These are phyloP conservation scores for Arctium lappa DNA, from an alignment of 129 eudicot species.

Conservation along the genomic window DNA sequence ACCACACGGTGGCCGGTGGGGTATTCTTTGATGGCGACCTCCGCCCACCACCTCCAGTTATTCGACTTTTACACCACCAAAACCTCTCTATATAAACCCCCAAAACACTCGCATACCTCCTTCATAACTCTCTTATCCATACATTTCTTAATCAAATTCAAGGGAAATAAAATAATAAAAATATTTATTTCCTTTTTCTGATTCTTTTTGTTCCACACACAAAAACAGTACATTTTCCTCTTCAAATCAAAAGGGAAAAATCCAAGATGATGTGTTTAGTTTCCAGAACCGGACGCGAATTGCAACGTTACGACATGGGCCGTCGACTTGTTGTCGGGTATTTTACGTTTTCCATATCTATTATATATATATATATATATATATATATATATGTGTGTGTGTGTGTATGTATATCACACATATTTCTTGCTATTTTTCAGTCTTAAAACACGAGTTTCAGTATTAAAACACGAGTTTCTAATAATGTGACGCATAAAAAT, in stretches of 20 bases:
- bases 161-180: neutral
- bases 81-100: constrained; percentile 19
- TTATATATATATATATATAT: neutral
- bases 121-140: constrained; percentile 25
- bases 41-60: constrained; percentile 34
- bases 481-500: neutral
- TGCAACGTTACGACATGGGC: constrained; percentile 73
- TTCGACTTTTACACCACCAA: constrained; percentile 19
- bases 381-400: too few relatives aligned
- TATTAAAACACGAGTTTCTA: neutral
- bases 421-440: neutral
- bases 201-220: neutral
- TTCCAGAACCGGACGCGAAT: constrained; percentile 74
- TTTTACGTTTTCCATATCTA: neutral
- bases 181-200: neutral
- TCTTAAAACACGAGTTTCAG: neutral
- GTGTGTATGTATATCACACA: too few relatives aligned
- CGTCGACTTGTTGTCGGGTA: constrained; percentile 86
- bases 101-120: constrained; percentile 10
- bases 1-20: constrained; percentile 26
- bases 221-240: neutral
- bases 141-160: neutral
- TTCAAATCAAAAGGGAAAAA: neutral
- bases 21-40: constrained; percentile 33
- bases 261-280: constrained; percentile 55